phyloP scores from a whole-genome alignment of 306 rosid genomes.

The Rubus parviflorus region DNA sequence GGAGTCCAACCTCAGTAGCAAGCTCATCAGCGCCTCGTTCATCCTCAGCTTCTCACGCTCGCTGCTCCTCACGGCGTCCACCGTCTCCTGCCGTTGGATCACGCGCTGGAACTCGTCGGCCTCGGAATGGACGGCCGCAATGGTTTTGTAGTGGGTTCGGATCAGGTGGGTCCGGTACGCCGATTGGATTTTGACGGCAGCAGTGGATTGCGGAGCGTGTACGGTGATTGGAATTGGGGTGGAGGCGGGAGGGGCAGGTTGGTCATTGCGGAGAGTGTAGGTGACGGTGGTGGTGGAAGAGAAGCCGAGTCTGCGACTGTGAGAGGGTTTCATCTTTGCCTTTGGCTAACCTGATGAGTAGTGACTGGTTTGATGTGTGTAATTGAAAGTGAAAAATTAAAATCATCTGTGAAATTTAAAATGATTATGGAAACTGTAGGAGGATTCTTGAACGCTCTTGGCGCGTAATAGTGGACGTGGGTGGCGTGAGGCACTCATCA shows the following conservation, averaged over 20 bases:
- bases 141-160: slow-evolving; percentile 59
- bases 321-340: slow-evolving; percentile 44
- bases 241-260: slow-evolving; percentile 47
- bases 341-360: background rate
- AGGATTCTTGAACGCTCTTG: slow-evolving; percentile 37
- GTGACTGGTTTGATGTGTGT: background rate
- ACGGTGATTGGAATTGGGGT: slow-evolving; percentile 34
- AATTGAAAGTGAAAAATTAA: background rate
- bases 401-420: background rate
- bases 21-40: slow-evolving; percentile 79
- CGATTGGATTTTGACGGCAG: slow-evolving; percentile 73
- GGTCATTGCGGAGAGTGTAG: slow-evolving; percentile 50
- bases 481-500: background rate
- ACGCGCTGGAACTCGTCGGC: slow-evolving; percentile 55
- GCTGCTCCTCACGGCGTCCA: slow-evolving; percentile 74
- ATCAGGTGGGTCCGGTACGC: slow-evolving; percentile 64
- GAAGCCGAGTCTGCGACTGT: slow-evolving; percentile 25
- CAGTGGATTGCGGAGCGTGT: slow-evolving; percentile 25
- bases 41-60: slow-evolving; percentile 62
- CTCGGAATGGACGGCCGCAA: slow-evolving; percentile 55
- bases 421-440: background rate
- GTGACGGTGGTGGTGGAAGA: slow-evolving; percentile 42
- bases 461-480: slow-evolving; percentile 29
- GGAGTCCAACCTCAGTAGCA: slow-evolving; percentile 74
- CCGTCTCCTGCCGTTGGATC: slow-evolving; percentile 90